Evolutionary conservation across 2,329 filamentous ascomycete genomes (phyloP), one percentile per base, ranked within the genome.

Genomic region (Curvularia hawaiiensis): DNA sequence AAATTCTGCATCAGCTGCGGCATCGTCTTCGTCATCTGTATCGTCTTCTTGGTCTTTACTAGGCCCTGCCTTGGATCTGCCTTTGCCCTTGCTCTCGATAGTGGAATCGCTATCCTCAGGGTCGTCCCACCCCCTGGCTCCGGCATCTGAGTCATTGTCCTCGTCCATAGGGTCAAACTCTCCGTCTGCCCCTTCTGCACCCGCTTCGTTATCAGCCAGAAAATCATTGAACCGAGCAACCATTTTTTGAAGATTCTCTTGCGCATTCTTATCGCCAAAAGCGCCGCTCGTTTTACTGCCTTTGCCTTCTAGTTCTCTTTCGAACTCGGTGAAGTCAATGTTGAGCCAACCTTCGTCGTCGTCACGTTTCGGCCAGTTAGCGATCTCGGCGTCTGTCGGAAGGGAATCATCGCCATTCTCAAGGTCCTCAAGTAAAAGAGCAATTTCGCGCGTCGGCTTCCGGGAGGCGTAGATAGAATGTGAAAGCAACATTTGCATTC

Each of bases 161-260:
- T 83, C 77, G 58, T 91, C 90, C 83, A 91, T 90, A 10, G 90
- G 89, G 59, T 85, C 82, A 30, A 82, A 74, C 4, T 26, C 51
- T 26, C 91, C 76, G 58, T 91, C 87, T 0, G 88, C 90, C 0
- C 92, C 94, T 46, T 96, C 92, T 6, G 88, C 75, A 1, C 90
- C 93, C 0, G 92, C 92, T 45, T 84, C 84, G 11, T 96, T 90
- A 66, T 98, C 91, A 54, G 96, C 91, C 45, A 99, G 77, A 67
- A 99, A 98, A 12, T 90, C 83, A 70, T 97, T 92, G 69, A 99
- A 98, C n/a, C 92, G 86, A 46, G 90, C 89, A 0, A 99, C 95
- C 73, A 98, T 97, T 70, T 94, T 94, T 52, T 90, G 88, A 22
- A 99, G 80, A 71, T 97, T 90, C 4, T 87, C 86, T 69, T 93